Percentiles rank a stretch among this genome's conserved stretches.
phyloP scores from a whole-genome alignment of 768 basidiomycete species.

The Calvatia gigantea region DNA sequence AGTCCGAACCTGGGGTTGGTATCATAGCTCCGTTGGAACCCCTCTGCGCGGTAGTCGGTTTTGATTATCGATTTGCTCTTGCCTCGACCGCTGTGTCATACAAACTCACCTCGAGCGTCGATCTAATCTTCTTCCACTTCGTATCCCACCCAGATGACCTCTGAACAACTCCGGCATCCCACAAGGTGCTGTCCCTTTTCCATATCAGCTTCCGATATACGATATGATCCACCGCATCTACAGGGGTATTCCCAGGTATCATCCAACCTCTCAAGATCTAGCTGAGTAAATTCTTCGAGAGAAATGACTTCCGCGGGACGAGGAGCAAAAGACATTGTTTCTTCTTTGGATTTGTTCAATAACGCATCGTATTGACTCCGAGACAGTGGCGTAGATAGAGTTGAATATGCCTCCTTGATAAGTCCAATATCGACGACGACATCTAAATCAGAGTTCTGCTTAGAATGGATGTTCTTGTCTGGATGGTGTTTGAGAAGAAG shows the following conservation, averaged over 20 bases:
- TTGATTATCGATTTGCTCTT: neutral
- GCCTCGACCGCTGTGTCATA: neutral
- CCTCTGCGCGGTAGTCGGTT: neutral
- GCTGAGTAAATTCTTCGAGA: slow-evolving; percentile 57
- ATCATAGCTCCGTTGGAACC: too few relatives aligned
- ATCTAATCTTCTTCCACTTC: slow-evolving; percentile 38
- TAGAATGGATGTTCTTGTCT: slow-evolving; percentile 25
- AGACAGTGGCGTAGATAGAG: slow-evolving; percentile 46
- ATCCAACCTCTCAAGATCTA: slow-evolving; percentile 22
- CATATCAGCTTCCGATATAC: slow-evolving; percentile 53
- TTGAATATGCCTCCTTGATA: slow-evolving; percentile 65
- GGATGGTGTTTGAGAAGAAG: slow-evolving; percentile 66
- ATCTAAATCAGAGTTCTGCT: neutral
- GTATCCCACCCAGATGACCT: slow-evolving; percentile 84
- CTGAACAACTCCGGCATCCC: slow-evolving; percentile 74
- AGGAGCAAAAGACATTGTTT: slow-evolving; percentile 28
- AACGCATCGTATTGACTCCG: slow-evolving; percentile 50
- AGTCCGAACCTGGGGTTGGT: too few relatives aligned
- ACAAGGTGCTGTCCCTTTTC: slow-evolving; percentile 71
- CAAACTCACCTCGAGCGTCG: neutral
- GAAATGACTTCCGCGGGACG: slow-evolving; percentile 79
- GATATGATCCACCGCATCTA: slow-evolving; percentile 71
- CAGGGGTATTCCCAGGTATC: slow-evolving; percentile 57
- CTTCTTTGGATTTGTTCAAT: slow-evolving; percentile 15
- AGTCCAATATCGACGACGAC: slow-evolving; percentile 47